Percentiles rank a stretch among this genome's conserved stretches.
phyloP scores from a whole-genome alignment of 306 rosid genomes.

The Cucumis melo region DNA sequence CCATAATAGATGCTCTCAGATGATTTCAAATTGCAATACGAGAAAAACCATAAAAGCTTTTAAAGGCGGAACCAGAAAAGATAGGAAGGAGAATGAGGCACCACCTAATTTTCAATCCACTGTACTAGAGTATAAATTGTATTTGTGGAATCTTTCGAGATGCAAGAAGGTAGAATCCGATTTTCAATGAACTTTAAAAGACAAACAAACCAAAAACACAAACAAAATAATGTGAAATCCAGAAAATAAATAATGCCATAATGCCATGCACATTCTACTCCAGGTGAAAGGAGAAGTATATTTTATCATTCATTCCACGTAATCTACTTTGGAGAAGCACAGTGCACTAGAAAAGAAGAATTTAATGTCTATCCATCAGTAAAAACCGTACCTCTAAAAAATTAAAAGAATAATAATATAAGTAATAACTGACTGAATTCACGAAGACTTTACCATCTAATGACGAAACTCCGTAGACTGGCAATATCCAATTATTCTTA shows the following conservation, averaged over 20 bases:
- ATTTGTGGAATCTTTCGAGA: not conserved
- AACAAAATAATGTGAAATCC: not conserved
- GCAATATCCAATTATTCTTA: conserved; percentile 35
- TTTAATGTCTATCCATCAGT: too few species aligned
- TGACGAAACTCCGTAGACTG: conserved; percentile 25
- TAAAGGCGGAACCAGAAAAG: not conserved
- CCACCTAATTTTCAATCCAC: not conserved
- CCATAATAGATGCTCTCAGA: not conserved
- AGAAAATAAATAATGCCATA: too few species aligned
- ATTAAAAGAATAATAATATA: too few species aligned
- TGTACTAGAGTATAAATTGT: not conserved
- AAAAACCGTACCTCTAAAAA: too few species aligned
- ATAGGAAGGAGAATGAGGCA: not conserved
- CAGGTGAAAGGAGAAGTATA: not conserved
- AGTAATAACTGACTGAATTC: not conserved
- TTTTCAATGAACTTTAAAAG: not conserved
- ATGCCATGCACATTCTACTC: not conserved
- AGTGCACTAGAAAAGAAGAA: not conserved
- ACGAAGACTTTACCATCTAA: conserved; percentile 30
- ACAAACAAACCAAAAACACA: too few species aligned
- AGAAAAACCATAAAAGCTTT: not conserved
- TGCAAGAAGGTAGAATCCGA: not conserved
- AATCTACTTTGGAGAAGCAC: not conserved
- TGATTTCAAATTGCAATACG: not conserved
- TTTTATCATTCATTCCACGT: not conserved